phyloP scores from a whole-genome alignment of 2,329 filamentous ascomycete genomes.

The Phoma sp. region DNA sequence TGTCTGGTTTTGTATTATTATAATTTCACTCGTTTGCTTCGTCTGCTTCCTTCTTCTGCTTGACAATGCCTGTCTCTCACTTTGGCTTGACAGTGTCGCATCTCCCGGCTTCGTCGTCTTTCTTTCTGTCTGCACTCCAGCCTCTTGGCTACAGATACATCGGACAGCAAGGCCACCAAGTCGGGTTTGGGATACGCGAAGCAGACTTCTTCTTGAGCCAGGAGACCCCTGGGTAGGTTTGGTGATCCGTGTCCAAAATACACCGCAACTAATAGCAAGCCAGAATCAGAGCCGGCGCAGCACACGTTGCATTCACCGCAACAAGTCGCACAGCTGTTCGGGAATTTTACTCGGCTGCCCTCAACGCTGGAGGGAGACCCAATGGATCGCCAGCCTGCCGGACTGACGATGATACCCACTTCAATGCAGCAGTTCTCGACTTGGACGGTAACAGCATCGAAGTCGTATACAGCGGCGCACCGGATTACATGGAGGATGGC shows the following conservation, averaged over 20 bases:
- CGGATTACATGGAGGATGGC: slow-evolving; percentile 46
- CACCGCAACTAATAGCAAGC: slow-evolving; percentile 28
- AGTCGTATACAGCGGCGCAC: slow-evolving; percentile 66
- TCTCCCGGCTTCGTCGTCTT: slow-evolving; percentile 79
- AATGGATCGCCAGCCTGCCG: slow-evolving; percentile 63
- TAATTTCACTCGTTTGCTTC: slow-evolving; percentile 20
- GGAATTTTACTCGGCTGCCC: slow-evolving; percentile 72
- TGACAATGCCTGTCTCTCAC: slow-evolving; percentile 65
- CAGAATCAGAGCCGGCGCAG: slow-evolving; percentile 58
- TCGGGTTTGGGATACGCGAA: slow-evolving; percentile 65
- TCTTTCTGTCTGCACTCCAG: slow-evolving; percentile 80
- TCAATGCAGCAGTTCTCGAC: slow-evolving; percentile 72
- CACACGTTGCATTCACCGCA: slow-evolving; percentile 72
- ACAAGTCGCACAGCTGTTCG: slow-evolving; percentile 68
- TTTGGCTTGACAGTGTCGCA: slow-evolving; percentile 74
- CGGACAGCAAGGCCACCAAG: slow-evolving; percentile 64
- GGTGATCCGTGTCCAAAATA: slow-evolving; percentile 20
- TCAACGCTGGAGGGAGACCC: slow-evolving; percentile 67
- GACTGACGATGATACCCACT: slow-evolving; percentile 61
- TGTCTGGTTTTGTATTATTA: slow-evolving; percentile 13
- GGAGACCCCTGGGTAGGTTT: slow-evolving; percentile 61
- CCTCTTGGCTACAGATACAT: slow-evolving; percentile 78
- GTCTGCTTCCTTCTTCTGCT: neutral
- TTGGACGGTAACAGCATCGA: slow-evolving; percentile 86
- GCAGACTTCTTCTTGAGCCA: slow-evolving; percentile 70